Evolutionary conservation across 106 monocot genomes (phyloP).

Genomic region (Platanthera zijinensis): DNA sequence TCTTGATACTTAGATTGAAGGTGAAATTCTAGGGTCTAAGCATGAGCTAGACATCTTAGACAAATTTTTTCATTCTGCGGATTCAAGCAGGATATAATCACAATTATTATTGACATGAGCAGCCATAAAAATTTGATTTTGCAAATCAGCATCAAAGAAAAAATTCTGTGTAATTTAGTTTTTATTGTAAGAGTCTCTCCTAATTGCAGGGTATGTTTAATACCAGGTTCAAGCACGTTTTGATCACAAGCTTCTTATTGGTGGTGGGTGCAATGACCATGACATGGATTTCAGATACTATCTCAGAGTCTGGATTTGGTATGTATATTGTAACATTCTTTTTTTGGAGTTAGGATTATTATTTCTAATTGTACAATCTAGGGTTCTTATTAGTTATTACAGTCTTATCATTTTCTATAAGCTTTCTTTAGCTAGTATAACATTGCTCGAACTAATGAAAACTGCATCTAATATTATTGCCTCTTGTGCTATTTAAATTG

Average conservation of each 20-base stretch:
- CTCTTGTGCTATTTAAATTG: too few relatives aligned
- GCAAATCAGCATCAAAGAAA: too few relatives aligned
- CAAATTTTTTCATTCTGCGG: too few relatives aligned
- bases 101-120: too few relatives aligned
- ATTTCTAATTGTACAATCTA: neutral
- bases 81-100: too few relatives aligned
- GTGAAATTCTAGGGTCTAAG: too few relatives aligned
- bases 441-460: neutral
- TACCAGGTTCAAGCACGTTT: conserved; percentile 80
- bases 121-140: too few relatives aligned
- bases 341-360: conserved; percentile 1
- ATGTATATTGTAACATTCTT: conserved; percentile 12
- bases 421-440: neutral
- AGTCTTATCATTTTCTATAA: conserved; percentile 1
- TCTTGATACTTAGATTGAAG: too few relatives aligned
- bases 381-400: neutral
- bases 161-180: neutral
- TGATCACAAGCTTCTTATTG: conserved; percentile 74
- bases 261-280: conserved; percentile 96
- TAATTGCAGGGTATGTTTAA: conserved; percentile 5
- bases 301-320: conserved; percentile 99
- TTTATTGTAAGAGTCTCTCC: neutral
- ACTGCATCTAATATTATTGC: too few relatives aligned
- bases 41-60: too few relatives aligned
- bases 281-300: conserved; percentile 97